phyloP scores from a whole-genome alignment of 2,329 filamentous ascomycete genomes.

The Aspergillus aculeatus region DNA sequence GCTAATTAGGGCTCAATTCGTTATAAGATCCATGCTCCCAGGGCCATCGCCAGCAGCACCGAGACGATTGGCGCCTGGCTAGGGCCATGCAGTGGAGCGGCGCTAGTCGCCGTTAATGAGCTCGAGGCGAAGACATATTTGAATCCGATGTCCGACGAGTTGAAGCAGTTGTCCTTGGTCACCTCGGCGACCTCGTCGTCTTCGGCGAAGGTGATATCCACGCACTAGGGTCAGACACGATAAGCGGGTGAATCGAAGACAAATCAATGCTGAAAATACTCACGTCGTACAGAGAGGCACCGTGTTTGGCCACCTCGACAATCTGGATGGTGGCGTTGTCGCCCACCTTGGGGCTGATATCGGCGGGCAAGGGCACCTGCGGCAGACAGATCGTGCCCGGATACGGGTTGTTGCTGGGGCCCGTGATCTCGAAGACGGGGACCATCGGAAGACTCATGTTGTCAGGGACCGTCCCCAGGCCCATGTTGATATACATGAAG shows the following conservation, averaged over 20 bases:
- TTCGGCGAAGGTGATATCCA: conserved; percentile 88
- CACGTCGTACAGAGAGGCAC: conserved; percentile 78
- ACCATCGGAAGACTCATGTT: conserved; percentile 90
- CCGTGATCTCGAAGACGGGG: conserved; percentile 75
- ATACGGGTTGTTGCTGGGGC: conserved; percentile 49
- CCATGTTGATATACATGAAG: conserved; percentile 87
- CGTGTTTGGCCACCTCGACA: conserved; percentile 78
- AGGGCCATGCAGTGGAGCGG: conserved; percentile 16
- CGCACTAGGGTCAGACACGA: conserved; percentile 62
- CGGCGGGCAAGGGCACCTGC: conserved; percentile 78
- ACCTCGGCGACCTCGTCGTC: conserved; percentile 73
- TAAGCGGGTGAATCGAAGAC: not conserved
- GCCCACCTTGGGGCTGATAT: conserved; percentile 70
- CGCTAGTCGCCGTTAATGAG: conserved; percentile 27
- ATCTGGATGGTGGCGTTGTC: conserved; percentile 89
- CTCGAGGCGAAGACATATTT: conserved; percentile 64
- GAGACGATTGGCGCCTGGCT: conserved; percentile 25
- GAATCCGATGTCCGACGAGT: conserved; percentile 75
- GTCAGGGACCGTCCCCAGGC: conserved; percentile 72
- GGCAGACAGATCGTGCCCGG: conserved; percentile 86
- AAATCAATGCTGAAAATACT: conserved; percentile 31
- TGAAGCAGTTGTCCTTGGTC: conserved; percentile 83
- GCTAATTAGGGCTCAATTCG: not conserved
- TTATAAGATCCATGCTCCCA: conserved; percentile 8
- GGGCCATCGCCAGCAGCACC: conserved; percentile 23